Base-by-base conservation (phyloP, 164 flowering plant genomes). In the Umbellularia californica region DNA sequence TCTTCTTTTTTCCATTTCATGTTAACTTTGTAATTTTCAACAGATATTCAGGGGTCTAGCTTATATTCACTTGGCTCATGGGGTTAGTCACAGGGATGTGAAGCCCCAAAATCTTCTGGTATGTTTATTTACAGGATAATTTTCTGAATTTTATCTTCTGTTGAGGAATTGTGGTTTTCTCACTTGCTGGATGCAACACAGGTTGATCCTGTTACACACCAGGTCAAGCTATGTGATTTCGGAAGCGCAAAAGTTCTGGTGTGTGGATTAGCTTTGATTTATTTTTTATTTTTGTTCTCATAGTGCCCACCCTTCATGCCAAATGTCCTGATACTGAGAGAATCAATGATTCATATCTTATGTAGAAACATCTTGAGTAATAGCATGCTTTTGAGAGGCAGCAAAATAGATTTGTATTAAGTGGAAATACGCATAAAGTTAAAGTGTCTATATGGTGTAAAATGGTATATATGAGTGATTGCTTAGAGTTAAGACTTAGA, bases 61-160 rank as follows among this genome's bases (percentile, higher is more conserved):
- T 63, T 91, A 94, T 76, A 91, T 88, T 77, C 91, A 88, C 68
- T 71, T 81, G 70, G 90, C 84, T 76, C 84, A 85, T 30, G 86
- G 88, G 25, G 90, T 88, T 71, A 85, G 88, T 51, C 90, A 88
- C 75, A 84, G 91, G 77, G 91, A 88, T 70, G 82, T 94, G 79
- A 94, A 94, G 80, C 98, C 98, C 70, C 98, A 94, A 78, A 94
- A 94, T 82, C 88, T 94, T 68, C 80, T 94, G 91, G 97, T 94
- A 87, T 50, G 85, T 58, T 33, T 20, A 50, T 35, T 65, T 58
- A 17, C 5, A 17, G 15, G 22, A 7, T n/a, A 58, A 17, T 17
- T n/a, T 58, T 58, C 63, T 58, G 19, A 58, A 58, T 14, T 58
- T 41, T 41, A 41, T 65, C 10, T 78, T 35, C 66, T 24, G n/a